phyloP scores from a whole-genome alignment of 495 filamentous ascomycete genomes.

The Penicillium fimorum region DNA sequence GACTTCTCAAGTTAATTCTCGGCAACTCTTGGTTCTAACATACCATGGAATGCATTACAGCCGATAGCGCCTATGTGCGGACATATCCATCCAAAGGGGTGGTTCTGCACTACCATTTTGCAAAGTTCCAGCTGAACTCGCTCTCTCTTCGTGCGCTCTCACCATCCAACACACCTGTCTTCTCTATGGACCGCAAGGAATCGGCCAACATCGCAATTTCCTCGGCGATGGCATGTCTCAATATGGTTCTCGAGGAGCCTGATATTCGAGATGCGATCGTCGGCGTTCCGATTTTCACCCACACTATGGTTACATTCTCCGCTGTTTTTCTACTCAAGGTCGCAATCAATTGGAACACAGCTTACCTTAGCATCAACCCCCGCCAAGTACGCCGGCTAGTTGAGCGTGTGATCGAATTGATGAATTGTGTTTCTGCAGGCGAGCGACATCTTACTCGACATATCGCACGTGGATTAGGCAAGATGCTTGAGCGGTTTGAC shows the following conservation, averaged over 20 bases:
- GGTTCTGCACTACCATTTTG: slow-evolving; percentile 60
- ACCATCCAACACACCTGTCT: slow-evolving; percentile 48
- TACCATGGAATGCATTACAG: slow-evolving; percentile 23
- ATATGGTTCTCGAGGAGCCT: slow-evolving; percentile 54
- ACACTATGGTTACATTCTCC: slow-evolving; percentile 63
- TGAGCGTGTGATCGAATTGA: slow-evolving; percentile 48
- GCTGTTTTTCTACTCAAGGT: slow-evolving; percentile 58
- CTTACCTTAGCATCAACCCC: slow-evolving; percentile 43
- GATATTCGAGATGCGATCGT: slow-evolving; percentile 60
- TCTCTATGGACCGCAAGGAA: slow-evolving; percentile 55
- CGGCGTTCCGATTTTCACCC: slow-evolving; percentile 56
- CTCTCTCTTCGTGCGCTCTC: slow-evolving; percentile 54
- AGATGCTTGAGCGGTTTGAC: slow-evolving; percentile 51
- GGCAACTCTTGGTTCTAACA: neutral
- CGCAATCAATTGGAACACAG: slow-evolving; percentile 54
- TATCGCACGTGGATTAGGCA: slow-evolving; percentile 52
- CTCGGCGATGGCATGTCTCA: slow-evolving; percentile 54
- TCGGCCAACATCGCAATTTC: slow-evolving; percentile 56
- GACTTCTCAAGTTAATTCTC: neutral
- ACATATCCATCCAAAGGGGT: slow-evolving; percentile 60
- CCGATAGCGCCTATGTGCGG: slow-evolving; percentile 51
- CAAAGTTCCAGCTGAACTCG: slow-evolving; percentile 59
- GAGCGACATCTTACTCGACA: slow-evolving; percentile 54
- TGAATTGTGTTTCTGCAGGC: slow-evolving; percentile 52
- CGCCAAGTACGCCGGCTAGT: slow-evolving; percentile 49